A percentile compares a stretch with the other conserved stretches of the same genome.
phyloP scores from a whole-genome alignment of 768 basidiomycete species.

The Tricholomella constricta region DNA sequence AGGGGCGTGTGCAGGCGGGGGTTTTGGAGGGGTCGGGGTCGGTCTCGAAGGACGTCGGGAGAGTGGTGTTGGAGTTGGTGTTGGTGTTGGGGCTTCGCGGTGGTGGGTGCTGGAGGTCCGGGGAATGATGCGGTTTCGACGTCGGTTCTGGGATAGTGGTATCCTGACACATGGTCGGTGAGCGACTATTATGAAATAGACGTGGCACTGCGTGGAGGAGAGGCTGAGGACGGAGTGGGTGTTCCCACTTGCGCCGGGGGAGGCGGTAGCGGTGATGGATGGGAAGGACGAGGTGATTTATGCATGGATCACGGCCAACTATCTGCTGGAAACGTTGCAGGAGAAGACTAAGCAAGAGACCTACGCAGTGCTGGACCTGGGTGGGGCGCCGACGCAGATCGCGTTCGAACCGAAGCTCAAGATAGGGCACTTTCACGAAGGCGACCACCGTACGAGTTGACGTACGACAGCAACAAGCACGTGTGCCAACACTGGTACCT shows the following conservation, averaged over 20 bases:
- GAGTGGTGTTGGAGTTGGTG: neutral
- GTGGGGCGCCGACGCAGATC: conserved; percentile 97
- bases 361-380: conserved; percentile 93
- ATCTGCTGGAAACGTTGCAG: conserved; percentile 75
- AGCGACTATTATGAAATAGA: neutral
- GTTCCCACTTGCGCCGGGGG: conserved; percentile 39
- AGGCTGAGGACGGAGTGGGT: conserved; percentile 27
- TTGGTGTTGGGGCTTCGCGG: neutral
- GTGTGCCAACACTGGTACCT: conserved; percentile 98
- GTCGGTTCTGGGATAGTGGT: neutral
- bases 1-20: conserved; percentile 64
- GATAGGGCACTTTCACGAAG: conserved; percentile 51
- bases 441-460: conserved; percentile 89
- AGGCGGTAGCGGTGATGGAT: conserved; percentile 89
- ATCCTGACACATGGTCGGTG: neutral
- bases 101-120: conserved; percentile 8
- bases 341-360: conserved; percentile 25
- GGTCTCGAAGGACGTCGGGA: conserved; percentile 53
- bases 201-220: conserved; percentile 25
- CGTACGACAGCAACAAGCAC: conserved; percentile 69
- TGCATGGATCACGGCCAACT: conserved; percentile 98
- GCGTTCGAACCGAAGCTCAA: conserved; percentile 84
- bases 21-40: conserved; percentile 78
- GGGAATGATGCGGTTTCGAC: neutral
- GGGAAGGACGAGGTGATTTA: conserved; percentile 97